Evolutionary conservation across 441 rosid species (phyloP).

Genomic region (Geranium incanum): DNA sequence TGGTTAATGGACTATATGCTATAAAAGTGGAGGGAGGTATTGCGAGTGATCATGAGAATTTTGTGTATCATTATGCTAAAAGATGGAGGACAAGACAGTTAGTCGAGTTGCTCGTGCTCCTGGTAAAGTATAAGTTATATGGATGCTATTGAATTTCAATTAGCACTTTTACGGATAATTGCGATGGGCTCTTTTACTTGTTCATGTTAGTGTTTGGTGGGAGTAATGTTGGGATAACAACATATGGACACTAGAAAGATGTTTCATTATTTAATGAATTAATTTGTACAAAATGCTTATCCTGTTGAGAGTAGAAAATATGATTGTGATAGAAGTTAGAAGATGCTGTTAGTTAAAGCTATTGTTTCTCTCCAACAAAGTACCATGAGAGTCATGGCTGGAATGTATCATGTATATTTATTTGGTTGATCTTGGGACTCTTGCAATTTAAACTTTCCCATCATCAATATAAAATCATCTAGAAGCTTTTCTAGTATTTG

Average conservation of each 20-base stretch:
- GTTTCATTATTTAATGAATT: not conserved
- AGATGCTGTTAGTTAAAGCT: not conserved
- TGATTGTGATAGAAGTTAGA: not conserved
- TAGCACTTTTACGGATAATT: not conserved
- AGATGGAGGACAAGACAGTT: not conserved
- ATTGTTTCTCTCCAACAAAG: not conserved
- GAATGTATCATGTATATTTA: not conserved
- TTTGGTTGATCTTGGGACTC: not conserved
- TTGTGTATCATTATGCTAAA: not conserved
- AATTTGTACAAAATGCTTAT: not conserved
- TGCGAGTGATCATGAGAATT: not conserved
- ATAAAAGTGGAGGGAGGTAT: not conserved
- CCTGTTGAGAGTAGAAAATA: not conserved
- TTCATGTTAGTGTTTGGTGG: not conserved
- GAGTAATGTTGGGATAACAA: not conserved
- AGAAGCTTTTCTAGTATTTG: not conserved
- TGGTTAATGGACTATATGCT: not conserved
- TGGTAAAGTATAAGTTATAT: not conserved
- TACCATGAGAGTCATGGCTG: not conserved
- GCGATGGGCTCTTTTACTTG: not conserved
- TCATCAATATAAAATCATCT: not conserved
- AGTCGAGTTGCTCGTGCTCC: not conserved
- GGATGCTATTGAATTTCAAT: not conserved
- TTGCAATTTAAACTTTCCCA: not conserved
- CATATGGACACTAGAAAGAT: not conserved